phyloP scores from a whole-genome alignment of 2,329 filamentous ascomycete genomes.

The Penicillium paneum region DNA sequence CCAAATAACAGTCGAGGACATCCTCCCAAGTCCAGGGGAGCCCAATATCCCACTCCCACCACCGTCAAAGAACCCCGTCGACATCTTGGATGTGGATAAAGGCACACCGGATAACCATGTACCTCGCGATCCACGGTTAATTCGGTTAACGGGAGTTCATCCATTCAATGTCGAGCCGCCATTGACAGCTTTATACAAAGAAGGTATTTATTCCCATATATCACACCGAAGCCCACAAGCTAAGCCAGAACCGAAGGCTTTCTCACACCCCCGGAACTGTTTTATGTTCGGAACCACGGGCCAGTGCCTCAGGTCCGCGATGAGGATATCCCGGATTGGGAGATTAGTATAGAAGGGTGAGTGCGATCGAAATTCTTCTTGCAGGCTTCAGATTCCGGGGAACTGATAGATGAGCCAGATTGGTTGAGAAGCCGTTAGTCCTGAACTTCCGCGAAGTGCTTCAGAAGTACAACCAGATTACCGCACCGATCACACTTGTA shows the following conservation, averaged over 20 bases:
- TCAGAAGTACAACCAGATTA: constrained; percentile 72
- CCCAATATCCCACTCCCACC: constrained; percentile 66
- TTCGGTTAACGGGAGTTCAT: constrained; percentile 81
- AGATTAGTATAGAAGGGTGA: constrained; percentile 73
- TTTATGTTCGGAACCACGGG: constrained; percentile 91
- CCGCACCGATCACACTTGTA: constrained; percentile 81
- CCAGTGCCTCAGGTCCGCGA: constrained; percentile 73
- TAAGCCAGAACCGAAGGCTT: constrained; percentile 56
- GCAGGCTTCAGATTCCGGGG: not conserved
- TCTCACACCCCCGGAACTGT: constrained; percentile 79
- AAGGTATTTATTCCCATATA: constrained; percentile 33
- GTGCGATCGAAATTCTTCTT: not conserved
- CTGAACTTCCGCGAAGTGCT: constrained; percentile 71
- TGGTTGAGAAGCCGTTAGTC: constrained; percentile 73
- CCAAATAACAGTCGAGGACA: constrained; percentile 27
- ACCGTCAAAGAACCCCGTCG: constrained; percentile 53
- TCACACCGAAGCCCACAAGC: not conserved
- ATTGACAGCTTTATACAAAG: constrained; percentile 70
- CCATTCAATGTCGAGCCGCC: constrained; percentile 90
- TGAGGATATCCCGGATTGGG: constrained; percentile 71
- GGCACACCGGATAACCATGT: constrained; percentile 83
- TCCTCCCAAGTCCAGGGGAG: constrained; percentile 20
- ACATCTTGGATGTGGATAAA: constrained; percentile 70
- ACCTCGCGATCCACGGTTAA: constrained; percentile 72
- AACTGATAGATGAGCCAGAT: constrained; percentile 34